A percentile compares a stretch with the other conserved stretches of the same genome.
Evolutionary conservation across 2,329 filamentous ascomycete species (phyloP).

Genomic region (Pseudogymnoascus sp.): DNA sequence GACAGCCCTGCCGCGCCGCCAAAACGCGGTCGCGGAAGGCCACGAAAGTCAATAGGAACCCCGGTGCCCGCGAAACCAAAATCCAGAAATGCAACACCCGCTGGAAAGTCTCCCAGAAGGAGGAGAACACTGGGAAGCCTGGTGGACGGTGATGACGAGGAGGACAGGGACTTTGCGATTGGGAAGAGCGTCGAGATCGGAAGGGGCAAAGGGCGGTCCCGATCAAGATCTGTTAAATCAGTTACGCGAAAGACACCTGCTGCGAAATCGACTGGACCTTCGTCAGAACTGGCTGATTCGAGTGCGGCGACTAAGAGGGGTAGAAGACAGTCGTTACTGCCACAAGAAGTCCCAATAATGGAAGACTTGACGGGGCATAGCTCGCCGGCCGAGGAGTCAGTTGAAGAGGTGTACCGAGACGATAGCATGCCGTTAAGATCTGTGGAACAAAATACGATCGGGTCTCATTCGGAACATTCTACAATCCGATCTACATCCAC

Average conservation of each 20-base stretch:
- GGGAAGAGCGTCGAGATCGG: slow-evolving; percentile 18
- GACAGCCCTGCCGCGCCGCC: slow-evolving; percentile 27
- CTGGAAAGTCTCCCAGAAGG: slow-evolving; percentile 17
- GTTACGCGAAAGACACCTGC: slow-evolving; percentile 15
- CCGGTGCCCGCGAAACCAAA: slow-evolving; percentile 27
- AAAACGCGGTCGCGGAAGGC: slow-evolving; percentile 33
- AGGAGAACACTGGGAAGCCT: slow-evolving; percentile 20
- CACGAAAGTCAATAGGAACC: slow-evolving; percentile 33
- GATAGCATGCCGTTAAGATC: not conserved
- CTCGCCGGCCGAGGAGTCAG: not conserved
- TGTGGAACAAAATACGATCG: not conserved
- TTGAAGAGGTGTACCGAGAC: not conserved
- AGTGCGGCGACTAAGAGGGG: slow-evolving; percentile 16
- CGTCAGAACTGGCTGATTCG: slow-evolving; percentile 9
- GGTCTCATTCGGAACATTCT: slow-evolving; percentile 15
- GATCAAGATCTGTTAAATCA: slow-evolving; percentile 21
- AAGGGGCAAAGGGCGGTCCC: slow-evolving; percentile 20
- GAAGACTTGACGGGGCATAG: not conserved
- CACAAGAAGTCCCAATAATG: slow-evolving; percentile 14
- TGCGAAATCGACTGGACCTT: not conserved
- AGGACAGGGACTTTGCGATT: slow-evolving; percentile 19
- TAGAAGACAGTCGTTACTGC: slow-evolving; percentile 15
- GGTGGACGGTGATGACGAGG: slow-evolving; percentile 20
- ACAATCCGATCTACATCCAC: slow-evolving; percentile 18
- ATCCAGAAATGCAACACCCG: slow-evolving; percentile 19